These are phyloP conservation scores for Myrica gale DNA, from an alignment of 306 rosid genomes.

Conservation along the genomic window DNA sequence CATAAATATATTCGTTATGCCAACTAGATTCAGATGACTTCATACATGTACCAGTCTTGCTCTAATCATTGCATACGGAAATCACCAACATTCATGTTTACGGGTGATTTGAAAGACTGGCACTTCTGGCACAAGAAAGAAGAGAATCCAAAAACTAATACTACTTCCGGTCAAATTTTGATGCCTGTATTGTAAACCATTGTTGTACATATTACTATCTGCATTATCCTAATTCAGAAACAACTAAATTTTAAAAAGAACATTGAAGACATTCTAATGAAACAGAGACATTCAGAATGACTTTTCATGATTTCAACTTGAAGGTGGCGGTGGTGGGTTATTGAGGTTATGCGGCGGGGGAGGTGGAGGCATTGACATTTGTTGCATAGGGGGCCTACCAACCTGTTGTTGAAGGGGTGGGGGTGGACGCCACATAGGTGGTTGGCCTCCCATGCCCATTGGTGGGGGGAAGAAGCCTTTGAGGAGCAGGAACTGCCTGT, in stretches of 20 bases:
- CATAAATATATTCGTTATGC: too few relatives aligned
- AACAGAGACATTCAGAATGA: slow-evolving; percentile 12
- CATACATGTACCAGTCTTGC: too few relatives aligned
- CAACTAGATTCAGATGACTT: too few relatives aligned
- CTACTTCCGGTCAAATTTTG: neutral
- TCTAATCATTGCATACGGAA: neutral
- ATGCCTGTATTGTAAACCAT: neutral
- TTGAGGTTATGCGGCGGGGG: slow-evolving; percentile 43
- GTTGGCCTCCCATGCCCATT: slow-evolving; percentile 72
- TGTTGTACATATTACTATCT: slow-evolving; percentile 19
- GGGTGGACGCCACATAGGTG: slow-evolving; percentile 70
- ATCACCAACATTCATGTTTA: neutral
- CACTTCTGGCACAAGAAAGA: neutral
- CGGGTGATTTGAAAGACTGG: neutral
- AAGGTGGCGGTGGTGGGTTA: slow-evolving; percentile 33
- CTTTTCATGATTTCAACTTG: slow-evolving; percentile 34
- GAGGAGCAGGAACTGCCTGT: slow-evolving; percentile 51
- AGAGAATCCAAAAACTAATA: neutral
- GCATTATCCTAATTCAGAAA: slow-evolving; percentile 20
- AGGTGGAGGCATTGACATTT: slow-evolving; percentile 64
- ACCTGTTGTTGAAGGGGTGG: slow-evolving; percentile 71
- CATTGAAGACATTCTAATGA: slow-evolving; percentile 6
- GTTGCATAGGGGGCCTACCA: slow-evolving; percentile 57
- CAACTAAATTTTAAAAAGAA: slow-evolving; percentile 10
- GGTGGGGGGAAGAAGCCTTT: slow-evolving; percentile 94